Conservation (phyloP, 2,329 filamentous ascomycete genomes). For the Colletotrichum kahawae region DNA sequence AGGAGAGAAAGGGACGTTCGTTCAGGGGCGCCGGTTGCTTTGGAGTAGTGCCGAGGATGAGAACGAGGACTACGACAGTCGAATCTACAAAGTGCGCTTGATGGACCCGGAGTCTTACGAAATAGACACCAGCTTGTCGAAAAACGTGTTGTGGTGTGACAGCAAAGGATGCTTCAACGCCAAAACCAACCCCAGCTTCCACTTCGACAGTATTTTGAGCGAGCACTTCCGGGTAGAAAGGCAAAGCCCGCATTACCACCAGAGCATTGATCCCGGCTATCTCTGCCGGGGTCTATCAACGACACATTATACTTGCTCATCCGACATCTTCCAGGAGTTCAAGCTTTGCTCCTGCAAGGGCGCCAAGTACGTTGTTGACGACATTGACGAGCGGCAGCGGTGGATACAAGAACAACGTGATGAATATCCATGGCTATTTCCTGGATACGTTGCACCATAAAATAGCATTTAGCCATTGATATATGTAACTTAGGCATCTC, state of each 20-base stretch:
- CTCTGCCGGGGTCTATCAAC: accelerated
- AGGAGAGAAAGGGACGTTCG: not conserved
- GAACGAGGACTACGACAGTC: not conserved
- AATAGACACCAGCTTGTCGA: not conserved
- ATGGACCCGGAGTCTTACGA: not conserved
- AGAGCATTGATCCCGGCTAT: not conserved
- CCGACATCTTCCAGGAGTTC: not conserved
- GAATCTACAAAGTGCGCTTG: accelerated
- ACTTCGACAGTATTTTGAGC: not conserved
- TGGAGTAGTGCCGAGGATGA: not conserved
- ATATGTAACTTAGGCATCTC: not conserved
- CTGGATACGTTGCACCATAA: not conserved
- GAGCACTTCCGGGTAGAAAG: not conserved
- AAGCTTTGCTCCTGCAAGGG: not conserved
- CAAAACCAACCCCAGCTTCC: not conserved
- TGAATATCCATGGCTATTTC: not conserved
- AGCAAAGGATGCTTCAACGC: not conserved
- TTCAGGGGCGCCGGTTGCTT: not conserved
- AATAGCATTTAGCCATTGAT: not conserved
- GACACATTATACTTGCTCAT: accelerated
- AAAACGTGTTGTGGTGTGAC: not conserved
- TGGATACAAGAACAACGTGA: not conserved
- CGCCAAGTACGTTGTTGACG: not conserved
- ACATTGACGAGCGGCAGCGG: not conserved
- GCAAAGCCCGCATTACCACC: too few relatives aligned